Percentiles rank a stretch among this genome's conserved stretches.
These are phyloP conservation scores for Penicillium capsulatum DNA, from an alignment of 2,329 filamentous ascomycete species.

Conservation along the genomic window DNA sequence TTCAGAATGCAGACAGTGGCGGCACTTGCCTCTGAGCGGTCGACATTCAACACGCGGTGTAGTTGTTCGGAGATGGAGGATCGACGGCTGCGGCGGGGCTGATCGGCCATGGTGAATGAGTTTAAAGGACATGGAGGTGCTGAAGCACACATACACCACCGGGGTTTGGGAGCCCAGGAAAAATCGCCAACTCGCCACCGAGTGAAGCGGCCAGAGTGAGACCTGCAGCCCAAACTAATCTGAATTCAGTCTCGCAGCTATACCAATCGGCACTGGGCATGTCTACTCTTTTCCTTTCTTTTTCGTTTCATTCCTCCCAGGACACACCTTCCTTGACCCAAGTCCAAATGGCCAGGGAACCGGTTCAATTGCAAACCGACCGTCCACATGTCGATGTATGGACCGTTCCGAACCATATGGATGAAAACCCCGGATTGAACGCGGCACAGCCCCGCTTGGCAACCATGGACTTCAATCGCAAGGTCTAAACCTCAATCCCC, in stretches of 20 bases:
- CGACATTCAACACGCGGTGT: slow-evolving; percentile 17
- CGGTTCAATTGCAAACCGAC: slow-evolving; percentile 2
- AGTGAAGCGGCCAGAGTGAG: slow-evolving; percentile 15
- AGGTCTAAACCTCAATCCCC: slow-evolving; percentile 4
- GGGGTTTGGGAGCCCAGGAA: background rate
- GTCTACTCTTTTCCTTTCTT: background rate
- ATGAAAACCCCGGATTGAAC: too few species aligned
- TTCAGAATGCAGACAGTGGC: background rate
- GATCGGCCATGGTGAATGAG: slow-evolving; percentile 7
- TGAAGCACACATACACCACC: slow-evolving; percentile 1
- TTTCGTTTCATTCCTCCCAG: background rate
- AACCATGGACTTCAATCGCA: slow-evolving; percentile 3
- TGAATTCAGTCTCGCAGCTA: slow-evolving; percentile 12
- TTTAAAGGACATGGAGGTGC: slow-evolving; percentile 1
- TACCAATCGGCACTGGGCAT: too few species aligned
- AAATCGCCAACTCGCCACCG: slow-evolving; percentile 13
- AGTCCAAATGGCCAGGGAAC: too few species aligned
- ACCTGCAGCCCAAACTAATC: slow-evolving; percentile 18
- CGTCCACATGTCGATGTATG: too few species aligned
- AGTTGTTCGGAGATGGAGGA: slow-evolving; percentile 22
- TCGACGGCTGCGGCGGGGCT: slow-evolving; percentile 19
- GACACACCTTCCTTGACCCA: too few species aligned
- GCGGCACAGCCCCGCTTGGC: slow-evolving; percentile 23
- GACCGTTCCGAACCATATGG: too few species aligned
- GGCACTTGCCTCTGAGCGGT: slow-evolving; percentile 13